Base-by-base conservation (phyloP, 176 grass and related monocot genomes). In the Puccinellia tenuiflora region DNA sequence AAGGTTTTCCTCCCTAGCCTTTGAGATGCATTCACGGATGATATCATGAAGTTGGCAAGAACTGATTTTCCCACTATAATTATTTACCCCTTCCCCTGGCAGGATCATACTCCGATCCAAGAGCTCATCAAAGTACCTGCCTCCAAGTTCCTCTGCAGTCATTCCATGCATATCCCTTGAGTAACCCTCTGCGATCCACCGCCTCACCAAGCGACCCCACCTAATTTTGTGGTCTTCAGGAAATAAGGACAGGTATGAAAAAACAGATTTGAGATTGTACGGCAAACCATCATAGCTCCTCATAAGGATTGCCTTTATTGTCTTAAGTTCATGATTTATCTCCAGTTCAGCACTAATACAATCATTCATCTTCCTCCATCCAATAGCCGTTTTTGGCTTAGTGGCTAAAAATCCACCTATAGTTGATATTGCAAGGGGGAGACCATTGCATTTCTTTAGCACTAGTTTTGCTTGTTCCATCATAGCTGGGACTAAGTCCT, bases 161-260 rank as follows among this genome's bases (percentile, higher is more conserved):
- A 40, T 63, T 29, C 22, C 42, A 13, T 12, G 76, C 1, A 30
- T 62, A 17, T 53, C 63, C 6, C 10, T 42, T 7, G 76, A 18
- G n/a, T 59, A 85, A 29, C 78, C 86, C 55, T 88, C 82, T 11
- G 85, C 81, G 2, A 85, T 82, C 85, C 90, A 91, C 6, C 90
- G 39, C 77, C 25, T 82, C 16, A 82, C 20, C 10, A 91, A 18
- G 38, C 33, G 50, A 55, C n/a, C 70, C 24, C 77, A 52, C 11
- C 18, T 35, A 18, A 91, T 85, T 14, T 9, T 26, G 7, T 81
- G 22, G 38, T 84, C 80, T 45, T 87, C 43, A 6, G 70, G 68
- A 29, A 85, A 91, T 25, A 85, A 20, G 2, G 55, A 67, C 0
- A 91, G 1, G 11, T 91, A 84, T 3, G 87, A 60, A 25, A 91